Base-by-base conservation (phyloP, 2,329 filamentous ascomycete genomes). In the Aspergillus flavus region DNA sequence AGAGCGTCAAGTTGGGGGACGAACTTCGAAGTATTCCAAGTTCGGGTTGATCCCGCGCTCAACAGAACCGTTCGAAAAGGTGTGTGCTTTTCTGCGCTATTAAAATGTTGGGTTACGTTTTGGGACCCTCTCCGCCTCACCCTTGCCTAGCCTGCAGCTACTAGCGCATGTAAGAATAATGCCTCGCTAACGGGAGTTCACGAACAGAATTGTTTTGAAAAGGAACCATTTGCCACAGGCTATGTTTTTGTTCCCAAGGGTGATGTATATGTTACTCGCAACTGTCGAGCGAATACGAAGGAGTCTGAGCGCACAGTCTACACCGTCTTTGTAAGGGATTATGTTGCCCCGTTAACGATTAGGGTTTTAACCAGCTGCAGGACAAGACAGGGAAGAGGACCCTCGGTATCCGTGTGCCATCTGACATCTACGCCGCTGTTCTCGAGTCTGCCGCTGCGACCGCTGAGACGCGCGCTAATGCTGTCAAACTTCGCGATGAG, bases 341-440 rank as follows among this genome's bases (percentile, higher is more conserved):
- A 43, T n/a, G 34, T 10, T 54, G 21, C 30, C 56, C 23, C 21
- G 53, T 16, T 30, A 32, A 12, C 30, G 14, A n/a, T 63, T 57
- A 64, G 55, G 28, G 11, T 45, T 30, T 50, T 67, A 52, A 64
- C 36, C 39, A 39, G 43, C n/a, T 21, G 14, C 58, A 76, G 75
- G 64, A 76, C 62, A 69, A 69, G 48, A 59, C 68, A 41, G 74
- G 71, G 36, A 77, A 75, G 61, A 69, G 64, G 34, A 68, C 68
- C 34, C 64, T 81, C 19, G 83, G 83, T 16, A 73, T 85, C 23
- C 79, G 81, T 45, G 76, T 82, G 4, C 82, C 81, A 0, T 67
- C 65, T 19, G 68, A 70, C 7, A 76, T 84, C 26, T 68, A 82
- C 59, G 59, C 68, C 7, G 64, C 73, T 10, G 81, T 84, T 16